phyloP scores from a whole-genome alignment of 192 early-diverging fungal genomes.

The Coemansia sp. region DNA sequence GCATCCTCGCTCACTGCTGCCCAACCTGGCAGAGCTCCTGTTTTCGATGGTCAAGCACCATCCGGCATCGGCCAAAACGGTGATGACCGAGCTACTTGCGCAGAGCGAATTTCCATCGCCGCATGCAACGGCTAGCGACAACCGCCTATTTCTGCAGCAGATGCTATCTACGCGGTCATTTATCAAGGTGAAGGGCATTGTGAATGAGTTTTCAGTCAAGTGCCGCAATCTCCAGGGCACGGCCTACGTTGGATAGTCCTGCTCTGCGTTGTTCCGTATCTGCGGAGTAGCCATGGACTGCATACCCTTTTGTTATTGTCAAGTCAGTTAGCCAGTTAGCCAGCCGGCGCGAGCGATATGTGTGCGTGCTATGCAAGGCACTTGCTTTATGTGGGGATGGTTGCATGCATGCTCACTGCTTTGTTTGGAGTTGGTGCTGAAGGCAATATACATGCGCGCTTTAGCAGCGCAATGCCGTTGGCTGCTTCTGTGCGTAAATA shows the following conservation, averaged over 20 bases:
- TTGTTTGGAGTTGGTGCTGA: too few relatives aligned
- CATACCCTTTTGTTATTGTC: too few relatives aligned
- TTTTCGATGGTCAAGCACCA: constrained; percentile 45
- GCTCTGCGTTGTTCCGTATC: too few relatives aligned
- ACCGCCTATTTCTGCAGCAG: constrained; percentile 37
- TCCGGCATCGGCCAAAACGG: constrained; percentile 6
- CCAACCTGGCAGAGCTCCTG: constrained; percentile 43
- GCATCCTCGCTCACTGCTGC: constrained; percentile 48
- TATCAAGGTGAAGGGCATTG: constrained; percentile 22
- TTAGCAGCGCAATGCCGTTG: background rate
- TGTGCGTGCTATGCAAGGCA: too few relatives aligned
- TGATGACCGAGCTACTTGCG: constrained; percentile 30
- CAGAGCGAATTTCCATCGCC: constrained; percentile 34
- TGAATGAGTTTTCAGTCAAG: constrained; percentile 36
- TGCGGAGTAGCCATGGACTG: too few relatives aligned
- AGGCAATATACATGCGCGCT: background rate
- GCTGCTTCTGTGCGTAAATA: background rate
- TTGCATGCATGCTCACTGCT: too few relatives aligned
- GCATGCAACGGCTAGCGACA: constrained; percentile 19
- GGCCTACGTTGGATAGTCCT: constrained; percentile 7
- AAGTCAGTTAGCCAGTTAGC: too few relatives aligned
- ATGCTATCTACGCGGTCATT: constrained; percentile 35
- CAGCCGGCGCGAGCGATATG: too few relatives aligned
- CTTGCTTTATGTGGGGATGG: too few relatives aligned
- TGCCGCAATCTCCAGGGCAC: constrained; percentile 47